Evolutionary conservation across 2,329 filamentous ascomycete species (phyloP).

Genomic region (Lachnellula willkommii): DNA sequence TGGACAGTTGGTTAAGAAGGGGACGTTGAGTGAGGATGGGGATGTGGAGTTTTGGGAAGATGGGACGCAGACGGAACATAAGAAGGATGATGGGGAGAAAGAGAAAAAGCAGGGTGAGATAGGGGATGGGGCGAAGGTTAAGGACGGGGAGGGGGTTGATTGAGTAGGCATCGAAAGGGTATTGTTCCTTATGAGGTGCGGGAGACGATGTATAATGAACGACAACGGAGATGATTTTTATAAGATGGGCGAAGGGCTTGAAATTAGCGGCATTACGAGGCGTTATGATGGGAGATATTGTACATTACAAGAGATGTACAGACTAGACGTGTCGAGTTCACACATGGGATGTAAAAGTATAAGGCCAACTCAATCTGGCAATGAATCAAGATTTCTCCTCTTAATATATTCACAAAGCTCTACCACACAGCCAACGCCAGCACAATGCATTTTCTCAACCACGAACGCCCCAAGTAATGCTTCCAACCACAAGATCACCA

Average conservation of each 20-base stretch:
- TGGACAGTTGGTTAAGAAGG: slow-evolving; percentile 68
- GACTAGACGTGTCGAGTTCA: neutral
- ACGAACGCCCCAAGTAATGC: neutral
- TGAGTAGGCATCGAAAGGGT: too few relatives aligned
- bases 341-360: neutral
- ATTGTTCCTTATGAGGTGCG: too few relatives aligned
- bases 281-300: neutral
- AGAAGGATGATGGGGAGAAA: slow-evolving; percentile 3
- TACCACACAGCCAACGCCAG: neutral
- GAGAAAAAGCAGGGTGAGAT: neutral
- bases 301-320: neutral
- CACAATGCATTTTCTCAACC: neutral
- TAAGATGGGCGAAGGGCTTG: neutral
- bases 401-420: neutral
- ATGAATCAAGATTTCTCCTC: neutral
- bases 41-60: slow-evolving; percentile 92
- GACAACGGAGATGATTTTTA: neutral
- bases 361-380: neutral
- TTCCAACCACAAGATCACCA: slow-evolving; percentile 6
- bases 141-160: neutral
- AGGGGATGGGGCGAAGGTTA: slow-evolving; percentile 1
- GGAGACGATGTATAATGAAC: too few relatives aligned
- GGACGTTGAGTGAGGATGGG: slow-evolving; percentile 68
- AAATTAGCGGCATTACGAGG: slow-evolving; percentile 10
- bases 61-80: slow-evolving; percentile 19